Evolutionary conservation across 768 basidiomycete genomes (phyloP), one percentile per base, ranked within the genome.

Genomic region (Suillus brevipes): DNA sequence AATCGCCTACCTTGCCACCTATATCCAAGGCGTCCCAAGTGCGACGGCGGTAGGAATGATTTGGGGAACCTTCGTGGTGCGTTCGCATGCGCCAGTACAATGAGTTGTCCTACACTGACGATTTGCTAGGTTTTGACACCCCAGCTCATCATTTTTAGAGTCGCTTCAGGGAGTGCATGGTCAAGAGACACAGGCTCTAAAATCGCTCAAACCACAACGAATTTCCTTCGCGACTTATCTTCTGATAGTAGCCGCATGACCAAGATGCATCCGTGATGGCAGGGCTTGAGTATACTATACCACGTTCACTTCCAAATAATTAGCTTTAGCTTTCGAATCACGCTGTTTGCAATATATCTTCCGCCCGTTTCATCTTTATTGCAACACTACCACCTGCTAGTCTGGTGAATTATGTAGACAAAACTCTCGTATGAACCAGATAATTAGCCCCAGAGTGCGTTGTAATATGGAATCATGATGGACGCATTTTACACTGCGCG

Each of bases 31-130:
- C 9, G 28, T 38, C 18, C n/a, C 40, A 25, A 57, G 37, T 43
- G 38, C 38, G 56, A 60, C 23, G 9, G n/a, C 58, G 20, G 28
- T 64, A 20, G 37, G 37, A 28, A 28, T 31, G 16, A 6, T 60
- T 12, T 64, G 58, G 28, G 63, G 57, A 23, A 60, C 58, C 25
- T 47, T 64, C 10, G 58, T 57, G 25, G 63, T 64, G 57, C 18
- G 63, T 64, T 34, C 10, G 3, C 6, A 28, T n/a, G 8, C 0
- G 5, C 10, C 49, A 6, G 1, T 23, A 18, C 5, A 13, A 25
- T 6, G 23, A 16, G 25, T 4, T 31, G 20, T 25, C 28, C 13
- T 7, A 49, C 50, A 43, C 2, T 31, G n/a, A 57, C 16, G 20
- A n/a, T 45, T 20, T 10, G 12, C 18, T 43, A 64, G 63, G 57